Percentiles rank a stretch among this genome's conserved stretches.
phyloP scores from a whole-genome alignment of 306 rosid species.

The Pterocarpus santalinus region DNA sequence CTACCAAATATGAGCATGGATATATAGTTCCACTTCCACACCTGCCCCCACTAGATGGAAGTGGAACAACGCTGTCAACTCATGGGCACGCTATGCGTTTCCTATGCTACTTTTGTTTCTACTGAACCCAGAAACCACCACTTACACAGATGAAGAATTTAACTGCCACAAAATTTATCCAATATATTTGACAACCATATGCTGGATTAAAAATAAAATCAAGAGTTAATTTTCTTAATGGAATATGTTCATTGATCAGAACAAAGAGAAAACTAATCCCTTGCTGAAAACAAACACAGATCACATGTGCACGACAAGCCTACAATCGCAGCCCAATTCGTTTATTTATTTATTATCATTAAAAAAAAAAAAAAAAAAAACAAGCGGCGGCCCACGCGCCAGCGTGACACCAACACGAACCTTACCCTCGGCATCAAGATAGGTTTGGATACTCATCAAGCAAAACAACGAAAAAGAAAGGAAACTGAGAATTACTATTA shows the following conservation, averaged over 20 bases:
- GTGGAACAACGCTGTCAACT: conserved; percentile 31
- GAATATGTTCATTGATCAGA: not conserved
- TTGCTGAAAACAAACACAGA: not conserved
- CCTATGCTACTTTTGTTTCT: conserved; percentile 23
- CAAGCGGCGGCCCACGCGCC: conserved; percentile 34
- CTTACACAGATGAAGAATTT: not conserved
- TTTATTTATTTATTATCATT: not conserved
- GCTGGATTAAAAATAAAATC: not conserved
- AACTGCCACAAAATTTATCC: not conserved
- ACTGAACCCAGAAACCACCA: not conserved
- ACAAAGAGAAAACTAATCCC: conserved; percentile 4
- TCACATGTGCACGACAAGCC: not conserved
- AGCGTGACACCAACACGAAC: conserved; percentile 40
- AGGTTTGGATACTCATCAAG: conserved; percentile 17
- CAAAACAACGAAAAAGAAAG: not conserved
- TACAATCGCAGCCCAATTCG: not conserved
- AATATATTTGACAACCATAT: conserved; percentile 13
- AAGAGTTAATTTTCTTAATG: not conserved
- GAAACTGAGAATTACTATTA: not conserved
- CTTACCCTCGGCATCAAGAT: conserved; percentile 32
- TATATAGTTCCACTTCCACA: conserved; percentile 23
- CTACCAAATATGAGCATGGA: not conserved
- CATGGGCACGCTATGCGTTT: conserved; percentile 30
- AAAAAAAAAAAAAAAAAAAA: not conserved
- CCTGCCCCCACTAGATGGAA: conserved; percentile 35